A percentile compares a stretch with the other conserved stretches of the same genome.
These are phyloP conservation scores for Colletotrichum cordylinicola DNA, from an alignment of 2,329 filamentous ascomycete genomes.

Conservation along the genomic window DNA sequence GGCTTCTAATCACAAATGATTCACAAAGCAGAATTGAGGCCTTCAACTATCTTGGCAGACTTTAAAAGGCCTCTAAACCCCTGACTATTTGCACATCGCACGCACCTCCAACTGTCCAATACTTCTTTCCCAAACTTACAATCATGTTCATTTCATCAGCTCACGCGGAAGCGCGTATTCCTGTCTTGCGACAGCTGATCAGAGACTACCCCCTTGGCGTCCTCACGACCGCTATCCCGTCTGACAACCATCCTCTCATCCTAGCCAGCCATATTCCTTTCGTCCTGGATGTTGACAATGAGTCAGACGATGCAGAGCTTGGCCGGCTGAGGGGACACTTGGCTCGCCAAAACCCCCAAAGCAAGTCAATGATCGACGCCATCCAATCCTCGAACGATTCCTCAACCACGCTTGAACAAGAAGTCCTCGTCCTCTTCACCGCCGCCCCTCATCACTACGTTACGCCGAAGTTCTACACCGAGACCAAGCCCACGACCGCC, in stretches of 20 bases:
- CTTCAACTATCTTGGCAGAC: background rate
- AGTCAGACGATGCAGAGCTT: conserved; percentile 43
- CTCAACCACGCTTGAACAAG: conserved; percentile 44
- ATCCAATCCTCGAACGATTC: background rate
- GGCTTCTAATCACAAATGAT: background rate
- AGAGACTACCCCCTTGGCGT: conserved; percentile 66
- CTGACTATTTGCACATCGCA: rapidly evolving
- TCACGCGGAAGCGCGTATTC: conserved; percentile 57
- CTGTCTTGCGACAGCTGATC: conserved; percentile 60
- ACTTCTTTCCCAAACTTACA: background rate
- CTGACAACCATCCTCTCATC: conserved; percentile 51
- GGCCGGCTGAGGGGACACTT: conserved; percentile 65
- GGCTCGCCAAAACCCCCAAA: conserved; percentile 67
- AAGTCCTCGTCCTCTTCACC: conserved; percentile 71
- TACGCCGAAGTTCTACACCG: conserved; percentile 71
- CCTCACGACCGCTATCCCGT: conserved; percentile 66
- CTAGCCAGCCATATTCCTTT: conserved; percentile 68
- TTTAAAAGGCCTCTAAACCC: background rate
- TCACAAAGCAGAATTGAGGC: background rate
- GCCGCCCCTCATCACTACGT: conserved; percentile 65
- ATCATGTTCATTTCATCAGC: conserved; percentile 62
- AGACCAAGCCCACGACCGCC: conserved; percentile 67
- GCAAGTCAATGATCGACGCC: conserved; percentile 63
- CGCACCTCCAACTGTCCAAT: background rate
- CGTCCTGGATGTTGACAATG: conserved; percentile 56